Evolutionary conservation across 208 protist genomes (phyloP), one percentile per base, ranked within the genome.

Genomic region (Trypanosoma cruzi): DNA sequence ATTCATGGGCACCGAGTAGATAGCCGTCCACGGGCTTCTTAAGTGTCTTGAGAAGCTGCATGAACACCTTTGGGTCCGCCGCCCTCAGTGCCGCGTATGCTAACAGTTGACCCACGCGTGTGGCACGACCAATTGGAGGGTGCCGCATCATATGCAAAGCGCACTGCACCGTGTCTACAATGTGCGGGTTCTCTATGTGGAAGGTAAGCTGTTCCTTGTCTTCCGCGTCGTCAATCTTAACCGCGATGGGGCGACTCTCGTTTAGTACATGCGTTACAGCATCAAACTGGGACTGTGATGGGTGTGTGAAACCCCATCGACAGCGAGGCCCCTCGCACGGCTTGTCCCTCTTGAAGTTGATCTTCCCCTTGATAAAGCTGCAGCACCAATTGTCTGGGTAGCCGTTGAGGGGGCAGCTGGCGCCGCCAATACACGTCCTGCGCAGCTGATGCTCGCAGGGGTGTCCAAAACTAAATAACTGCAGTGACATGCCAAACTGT

Each of bases 321-420:
- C 90, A 96, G 18, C 88, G 84, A 31, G 79, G 73, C 0, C 90
- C 90, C 71, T 96, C 90, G 62, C 90, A 96, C 28, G 90, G 90
- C 63, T 93, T 93, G 64, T 96, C 90, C n/a, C 90, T 84, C 73
- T 94, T 94, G 56, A 96, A 96, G 70, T 93, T 92, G 32, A 96
- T 96, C 65, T 96, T 96, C 0, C 90, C 90, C 56, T 96, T 96
- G 64, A 96, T 92, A 52, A 84, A 96, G 61, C 88, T 94, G 69
- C 90, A 96, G 75, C 90, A 96, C 88, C 90, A 96, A 24, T 65
- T 81, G 71, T 96, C 88, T 0, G 90, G 90, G 73, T 92, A 96
- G 13, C 90, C 90, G 75, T 94, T 89, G 16, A 96, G 79, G 0
- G 90, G 90, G 65, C 90, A 96, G 74, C 86, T 94, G 0, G 69